Conservation (phyloP, 1,139 yeast genomes). For the Kodamaea alishanica region DNA sequence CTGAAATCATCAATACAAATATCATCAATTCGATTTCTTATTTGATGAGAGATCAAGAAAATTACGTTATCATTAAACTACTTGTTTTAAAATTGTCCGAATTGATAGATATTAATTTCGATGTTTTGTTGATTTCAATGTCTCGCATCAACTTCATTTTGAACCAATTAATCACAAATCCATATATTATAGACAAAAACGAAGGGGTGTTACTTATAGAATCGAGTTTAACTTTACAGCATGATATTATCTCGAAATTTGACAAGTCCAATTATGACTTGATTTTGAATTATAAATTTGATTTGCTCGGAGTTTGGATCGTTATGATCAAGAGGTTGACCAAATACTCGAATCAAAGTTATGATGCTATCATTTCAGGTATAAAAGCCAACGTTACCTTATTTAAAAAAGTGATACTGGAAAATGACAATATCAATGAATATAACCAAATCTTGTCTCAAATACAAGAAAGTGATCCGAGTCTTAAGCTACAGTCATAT, state of each 20-base stretch:
- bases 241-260: constrained; percentile 9
- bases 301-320: constrained; percentile 30
- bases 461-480: too few relatives aligned
- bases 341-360: not conserved
- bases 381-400: not conserved
- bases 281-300: constrained; percentile 31
- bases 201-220: constrained; percentile 11
- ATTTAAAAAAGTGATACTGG: too few relatives aligned
- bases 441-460: too few relatives aligned
- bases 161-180: constrained; percentile 30
- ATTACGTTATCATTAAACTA: constrained; percentile 7
- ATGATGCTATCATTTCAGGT: not conserved
- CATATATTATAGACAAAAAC: constrained; percentile 21
- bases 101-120: constrained; percentile 14
- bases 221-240: constrained; percentile 13
- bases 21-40: constrained; percentile 23
- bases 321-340: constrained; percentile 15
- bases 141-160: constrained; percentile 28
- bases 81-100: constrained; percentile 16
- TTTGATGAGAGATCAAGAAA: constrained; percentile 8
- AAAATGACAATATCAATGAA: too few relatives aligned
- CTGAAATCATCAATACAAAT: constrained; percentile 21
- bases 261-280: constrained; percentile 11
- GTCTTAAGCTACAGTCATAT: too few relatives aligned
- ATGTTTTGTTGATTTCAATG: constrained; percentile 22